Evolutionary conservation across 208 protist species (phyloP).

Genomic region (Crithidia expoeki): DNA sequence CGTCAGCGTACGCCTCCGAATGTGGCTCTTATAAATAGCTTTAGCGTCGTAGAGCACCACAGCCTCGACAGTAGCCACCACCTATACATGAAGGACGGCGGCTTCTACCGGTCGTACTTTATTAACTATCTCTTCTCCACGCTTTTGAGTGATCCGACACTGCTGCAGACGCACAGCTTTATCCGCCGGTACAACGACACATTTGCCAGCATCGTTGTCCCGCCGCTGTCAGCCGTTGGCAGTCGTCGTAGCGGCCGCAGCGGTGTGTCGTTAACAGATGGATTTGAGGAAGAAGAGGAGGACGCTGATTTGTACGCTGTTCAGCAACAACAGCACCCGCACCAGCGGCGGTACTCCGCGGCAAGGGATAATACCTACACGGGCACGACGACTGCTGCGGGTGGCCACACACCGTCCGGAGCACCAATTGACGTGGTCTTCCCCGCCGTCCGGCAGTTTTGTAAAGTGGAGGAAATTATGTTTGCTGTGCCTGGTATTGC

Average conservation of each 20-base stretch:
- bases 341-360: neutral
- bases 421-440: constrained; percentile 15
- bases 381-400: neutral
- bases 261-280: neutral
- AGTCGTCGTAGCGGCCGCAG: neutral
- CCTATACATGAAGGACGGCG: constrained; percentile 72
- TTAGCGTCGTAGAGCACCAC: constrained; percentile 88
- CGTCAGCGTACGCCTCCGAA: constrained; percentile 46
- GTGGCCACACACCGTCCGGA: too few relatives aligned
- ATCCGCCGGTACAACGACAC: constrained; percentile 78
- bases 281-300: constrained; percentile 6
- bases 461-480: constrained; percentile 86
- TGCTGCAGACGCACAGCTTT: constrained; percentile 52
- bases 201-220: constrained; percentile 68
- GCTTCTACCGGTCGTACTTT: constrained; percentile 85
- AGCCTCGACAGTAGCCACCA: constrained; percentile 75
- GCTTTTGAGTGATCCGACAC: constrained; percentile 46
- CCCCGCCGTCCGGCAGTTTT: constrained; percentile 71
- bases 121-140: constrained; percentile 73
- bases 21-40: constrained; percentile 84
- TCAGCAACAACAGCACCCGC: constrained; percentile 8
- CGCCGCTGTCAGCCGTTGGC: constrained; percentile 37
- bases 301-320: constrained; percentile 2
- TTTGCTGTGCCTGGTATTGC: constrained; percentile 87
- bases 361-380: neutral